Evolutionary conservation across 352 stramenopile genomes (phyloP).

Genomic region (Pythium diclinum): DNA sequence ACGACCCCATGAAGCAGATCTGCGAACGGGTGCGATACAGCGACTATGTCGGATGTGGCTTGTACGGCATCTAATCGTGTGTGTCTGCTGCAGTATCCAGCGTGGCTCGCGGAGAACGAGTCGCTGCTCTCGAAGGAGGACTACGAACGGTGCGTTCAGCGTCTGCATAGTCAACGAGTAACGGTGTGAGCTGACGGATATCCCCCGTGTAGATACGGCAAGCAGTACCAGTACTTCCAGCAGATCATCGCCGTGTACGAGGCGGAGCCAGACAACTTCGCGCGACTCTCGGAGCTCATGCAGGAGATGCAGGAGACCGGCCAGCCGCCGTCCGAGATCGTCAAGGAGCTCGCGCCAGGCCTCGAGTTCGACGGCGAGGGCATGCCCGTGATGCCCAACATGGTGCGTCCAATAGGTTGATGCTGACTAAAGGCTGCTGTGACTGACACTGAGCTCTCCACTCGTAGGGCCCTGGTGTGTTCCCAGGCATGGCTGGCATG

Average conservation of each 20-base stretch:
- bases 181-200: not conserved
- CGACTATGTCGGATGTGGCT: not conserved
- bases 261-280: slow-evolving; percentile 95
- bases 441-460: slow-evolving; percentile 5
- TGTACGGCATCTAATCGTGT: not conserved
- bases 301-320: slow-evolving; percentile 94
- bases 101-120: slow-evolving; percentile 95
- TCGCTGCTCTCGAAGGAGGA: slow-evolving; percentile 87
- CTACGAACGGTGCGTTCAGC: slow-evolving; percentile 68
- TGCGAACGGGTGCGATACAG: slow-evolving; percentile 72
- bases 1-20: slow-evolving; percentile 96
- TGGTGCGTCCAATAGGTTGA: slow-evolving; percentile 40
- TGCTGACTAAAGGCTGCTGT: not conserved
- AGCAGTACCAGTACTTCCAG: slow-evolving; percentile 98
- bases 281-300: slow-evolving; percentile 95
- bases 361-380: slow-evolving; percentile 96
- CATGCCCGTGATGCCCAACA: slow-evolving; percentile 95
- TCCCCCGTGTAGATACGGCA: slow-evolving; percentile 75
- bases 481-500: slow-evolving; percentile 82
- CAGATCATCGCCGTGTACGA: slow-evolving; percentile 96
- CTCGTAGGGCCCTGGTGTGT: slow-evolving; percentile 64
- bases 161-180: too few relatives aligned
- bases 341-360: slow-evolving; percentile 98
- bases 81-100: slow-evolving; percentile 83
- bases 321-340: slow-evolving; percentile 96